These are phyloP conservation scores for Flammula alnicola DNA, from an alignment of 1,284 basidiomycete genomes.

Conservation along the genomic window DNA sequence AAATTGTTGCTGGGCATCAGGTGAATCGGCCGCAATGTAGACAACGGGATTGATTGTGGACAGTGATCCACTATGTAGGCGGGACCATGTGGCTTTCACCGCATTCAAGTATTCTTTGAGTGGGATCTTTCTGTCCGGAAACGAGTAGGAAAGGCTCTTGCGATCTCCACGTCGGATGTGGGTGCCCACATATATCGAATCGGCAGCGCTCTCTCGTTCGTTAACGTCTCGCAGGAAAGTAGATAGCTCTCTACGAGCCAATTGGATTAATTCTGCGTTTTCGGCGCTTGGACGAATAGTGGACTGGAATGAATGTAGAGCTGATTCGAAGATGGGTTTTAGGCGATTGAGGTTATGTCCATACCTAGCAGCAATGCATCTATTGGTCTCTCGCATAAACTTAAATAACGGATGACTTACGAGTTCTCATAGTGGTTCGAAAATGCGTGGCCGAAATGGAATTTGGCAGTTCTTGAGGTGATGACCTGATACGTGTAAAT, in stretches of 20 bases:
- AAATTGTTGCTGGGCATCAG: conserved; percentile 48
- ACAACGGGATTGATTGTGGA: conserved; percentile 35
- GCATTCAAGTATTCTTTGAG: conserved; percentile 51
- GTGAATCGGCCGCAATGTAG: conserved; percentile 68
- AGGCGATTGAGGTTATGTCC: conserved; percentile 55
- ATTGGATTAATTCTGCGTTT: conserved; percentile 50
- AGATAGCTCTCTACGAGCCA: conserved; percentile 52
- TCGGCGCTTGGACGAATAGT: conserved; percentile 59
- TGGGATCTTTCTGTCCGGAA: conserved; percentile 48
- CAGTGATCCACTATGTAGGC: conserved; percentile 35
- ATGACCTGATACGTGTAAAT: conserved; percentile 47
- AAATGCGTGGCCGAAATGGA: conserved; percentile 62
- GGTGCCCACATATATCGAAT: conserved; percentile 49
- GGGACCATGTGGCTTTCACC: conserved; percentile 45
- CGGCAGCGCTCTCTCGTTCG: conserved; percentile 17
- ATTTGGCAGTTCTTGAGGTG: conserved; percentile 65
- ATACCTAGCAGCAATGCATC: conserved; percentile 44
- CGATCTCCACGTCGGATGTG: conserved; percentile 68
- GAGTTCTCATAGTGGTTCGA: conserved; percentile 62
- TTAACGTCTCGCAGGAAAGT: conserved; percentile 31
- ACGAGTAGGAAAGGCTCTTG: conserved; percentile 48
- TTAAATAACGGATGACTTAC: conserved; percentile 43
- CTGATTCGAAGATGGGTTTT: conserved; percentile 55
- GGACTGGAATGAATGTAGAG: conserved; percentile 49
- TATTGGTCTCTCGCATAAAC: background rate